Evolutionary conservation across 495 filamentous ascomycete genomes (phyloP), one percentile per base, ranked within the genome.

Genomic region (Penicillium canariense): DNA sequence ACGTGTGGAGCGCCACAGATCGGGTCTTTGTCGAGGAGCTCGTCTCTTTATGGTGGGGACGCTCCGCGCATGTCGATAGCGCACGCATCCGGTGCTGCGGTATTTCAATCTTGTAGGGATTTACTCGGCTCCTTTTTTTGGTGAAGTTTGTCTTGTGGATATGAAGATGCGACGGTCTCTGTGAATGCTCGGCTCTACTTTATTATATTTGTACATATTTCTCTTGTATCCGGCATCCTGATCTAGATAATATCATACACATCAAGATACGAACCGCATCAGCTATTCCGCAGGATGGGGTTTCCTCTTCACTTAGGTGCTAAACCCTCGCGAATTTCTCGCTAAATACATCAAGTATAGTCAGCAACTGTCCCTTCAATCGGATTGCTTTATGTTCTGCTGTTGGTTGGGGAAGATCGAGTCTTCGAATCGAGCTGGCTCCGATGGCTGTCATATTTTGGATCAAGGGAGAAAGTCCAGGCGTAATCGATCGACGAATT

Each of bases 1-100:
- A 96, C 63, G 77, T 85, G 0, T 96, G 91, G 91, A 95, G 89
- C 66, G 80, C 83, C 39, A 73, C 80, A 25, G 91, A 96, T 68
- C 81, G 84, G 32, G 70, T 78, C 15, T 96, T 96, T 62, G 80
- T 91, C 5, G 72, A 80, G 62, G 85, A 89, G 55, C 67, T 90
- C 38, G 74, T 85, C 52, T 72, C 60, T 52, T 67, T 85, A 45
- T 96, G 90, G 72, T 96, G 91, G 75, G 84, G 79, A 10, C 73
- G 88, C 23, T 71, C 76, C 34, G 88, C 87, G 3, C 73, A 80
- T 52, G 85, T 95, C 3, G 80, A 88, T 65, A 85, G 81, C 28
- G 84, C 84, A 56, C 84, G 85, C 15, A 78, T 96, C 5, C 84
- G 90, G 65, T 85, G 91, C 45, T 96, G 91, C 63, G 91, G 91